Conservation (phyloP, 2,329 filamentous ascomycete species). For the Fusarium pseudograminearum region DNA sequence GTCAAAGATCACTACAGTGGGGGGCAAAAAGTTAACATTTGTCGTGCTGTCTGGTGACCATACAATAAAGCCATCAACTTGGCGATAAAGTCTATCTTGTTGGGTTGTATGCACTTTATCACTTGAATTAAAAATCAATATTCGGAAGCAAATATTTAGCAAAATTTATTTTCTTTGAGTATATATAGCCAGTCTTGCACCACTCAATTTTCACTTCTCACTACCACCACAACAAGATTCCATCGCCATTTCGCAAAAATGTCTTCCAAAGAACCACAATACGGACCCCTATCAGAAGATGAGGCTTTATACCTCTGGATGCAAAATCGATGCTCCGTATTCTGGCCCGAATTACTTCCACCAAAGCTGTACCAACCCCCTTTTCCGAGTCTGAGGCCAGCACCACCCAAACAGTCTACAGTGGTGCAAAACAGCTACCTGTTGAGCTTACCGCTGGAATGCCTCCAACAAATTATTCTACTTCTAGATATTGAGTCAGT, state of each 20-base stretch:
- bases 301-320: not conserved
- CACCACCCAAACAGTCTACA: not conserved
- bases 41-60: not conserved
- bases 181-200: not conserved
- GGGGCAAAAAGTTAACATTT: not conserved
- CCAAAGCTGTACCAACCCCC: not conserved
- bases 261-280: not conserved
- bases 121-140: not conserved
- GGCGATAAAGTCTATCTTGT: rapidly evolving
- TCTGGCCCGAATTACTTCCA: not conserved
- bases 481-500: slow-evolving; percentile 50
- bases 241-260: not conserved
- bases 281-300: not conserved
- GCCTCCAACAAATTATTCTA: slow-evolving; percentile 40
- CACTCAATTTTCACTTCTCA: not conserved
- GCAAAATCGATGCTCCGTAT: not conserved
- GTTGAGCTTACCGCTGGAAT: not conserved
- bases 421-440: not conserved
- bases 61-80: not conserved
- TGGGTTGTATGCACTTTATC: too few species aligned
- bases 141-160: not conserved
- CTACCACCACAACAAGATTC: not conserved
- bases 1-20: not conserved
- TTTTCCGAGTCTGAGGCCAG: too few species aligned
- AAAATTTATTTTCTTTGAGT: not conserved